Percentiles rank a stretch among this genome's conserved stretches.
Evolutionary conservation across 148 eudicot genomes (phyloP).

Genomic region (Chenopodium berlandieri): DNA sequence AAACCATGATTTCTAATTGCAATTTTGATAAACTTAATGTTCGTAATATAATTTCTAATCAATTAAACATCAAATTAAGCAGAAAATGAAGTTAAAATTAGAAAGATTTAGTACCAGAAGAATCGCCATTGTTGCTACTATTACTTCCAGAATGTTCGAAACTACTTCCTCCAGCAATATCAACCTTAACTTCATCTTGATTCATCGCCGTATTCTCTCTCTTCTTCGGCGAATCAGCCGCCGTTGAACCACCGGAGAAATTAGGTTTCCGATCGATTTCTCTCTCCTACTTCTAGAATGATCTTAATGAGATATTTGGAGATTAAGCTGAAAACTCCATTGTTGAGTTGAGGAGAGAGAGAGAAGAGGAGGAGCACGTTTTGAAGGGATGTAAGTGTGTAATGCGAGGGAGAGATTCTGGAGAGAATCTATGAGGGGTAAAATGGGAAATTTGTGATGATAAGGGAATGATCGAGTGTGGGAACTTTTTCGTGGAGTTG

Average conservation of each 20-base stretch:
- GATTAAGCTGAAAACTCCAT: background rate
- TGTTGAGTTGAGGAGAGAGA: background rate
- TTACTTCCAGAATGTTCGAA: constrained; percentile 12
- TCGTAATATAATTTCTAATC: background rate
- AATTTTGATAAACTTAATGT: too few relatives aligned
- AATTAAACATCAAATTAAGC: background rate
- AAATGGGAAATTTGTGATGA: background rate
- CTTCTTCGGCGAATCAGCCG: constrained; percentile 17
- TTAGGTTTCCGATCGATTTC: background rate
- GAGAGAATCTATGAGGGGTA: constrained; percentile 21
- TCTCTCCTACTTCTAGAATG: background rate
- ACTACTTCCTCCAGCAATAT: constrained; percentile 8
- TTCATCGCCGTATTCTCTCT: constrained; percentile 5
- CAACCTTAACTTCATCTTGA: constrained; percentile 1
- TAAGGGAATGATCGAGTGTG: background rate
- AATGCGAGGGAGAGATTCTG: too few relatives aligned
- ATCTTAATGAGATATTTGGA: too few relatives aligned
- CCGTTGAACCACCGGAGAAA: background rate
- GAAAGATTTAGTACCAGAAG: constrained; percentile 16
- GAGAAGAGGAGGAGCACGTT: constrained; percentile 20
- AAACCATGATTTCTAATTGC: background rate
- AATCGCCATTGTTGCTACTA: constrained; percentile 14
- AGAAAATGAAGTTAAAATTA: background rate
- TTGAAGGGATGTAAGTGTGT: background rate
- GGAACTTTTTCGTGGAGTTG: constrained; percentile 7